These are phyloP conservation scores for Tylopilus intermedius DNA, from an alignment of 768 basidiomycete species.

Conservation along the genomic window DNA sequence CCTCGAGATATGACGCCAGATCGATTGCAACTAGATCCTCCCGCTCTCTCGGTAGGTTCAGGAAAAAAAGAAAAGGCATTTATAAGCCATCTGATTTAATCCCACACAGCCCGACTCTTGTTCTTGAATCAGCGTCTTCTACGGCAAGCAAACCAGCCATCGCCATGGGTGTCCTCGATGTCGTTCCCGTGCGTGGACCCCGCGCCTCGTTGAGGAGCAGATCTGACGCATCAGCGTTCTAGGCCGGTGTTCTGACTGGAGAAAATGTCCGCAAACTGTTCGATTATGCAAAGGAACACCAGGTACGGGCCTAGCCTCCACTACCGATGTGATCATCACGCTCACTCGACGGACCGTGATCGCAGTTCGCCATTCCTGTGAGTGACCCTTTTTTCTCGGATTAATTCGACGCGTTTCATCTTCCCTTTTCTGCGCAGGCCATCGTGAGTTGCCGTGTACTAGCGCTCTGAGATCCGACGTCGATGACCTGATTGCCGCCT, in stretches of 20 bases:
- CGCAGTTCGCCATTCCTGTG: not conserved
- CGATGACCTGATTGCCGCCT: not conserved
- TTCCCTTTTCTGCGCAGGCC: slow-evolving; percentile 42
- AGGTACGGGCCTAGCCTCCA: slow-evolving; percentile 45
- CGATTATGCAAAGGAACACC: slow-evolving; percentile 84
- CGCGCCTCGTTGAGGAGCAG: not conserved
- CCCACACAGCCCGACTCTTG: not conserved
- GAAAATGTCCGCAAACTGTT: slow-evolving; percentile 93
- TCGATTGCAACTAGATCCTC: too few species aligned
- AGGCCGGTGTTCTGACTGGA: slow-evolving; percentile 95
- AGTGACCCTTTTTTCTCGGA: not conserved
- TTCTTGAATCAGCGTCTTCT: slow-evolving; percentile 7
- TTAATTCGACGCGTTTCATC: not conserved
- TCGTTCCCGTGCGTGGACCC: slow-evolving; percentile 71
- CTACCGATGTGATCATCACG: not conserved
- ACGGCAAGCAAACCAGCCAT: not conserved
- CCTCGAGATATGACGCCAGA: not conserved
- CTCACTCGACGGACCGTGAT: slow-evolving; percentile 3
- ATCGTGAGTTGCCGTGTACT: slow-evolving; percentile 52
- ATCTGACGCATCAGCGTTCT: slow-evolving; percentile 6
- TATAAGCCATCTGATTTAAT: not conserved
- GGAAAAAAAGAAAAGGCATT: not conserved
- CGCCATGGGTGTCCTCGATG: slow-evolving; percentile 75
- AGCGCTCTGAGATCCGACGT: not conserved
- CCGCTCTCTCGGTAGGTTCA: too few species aligned